Base-by-base conservation (phyloP, 352 stramenopile species). In the Pythium dissotocum region DNA sequence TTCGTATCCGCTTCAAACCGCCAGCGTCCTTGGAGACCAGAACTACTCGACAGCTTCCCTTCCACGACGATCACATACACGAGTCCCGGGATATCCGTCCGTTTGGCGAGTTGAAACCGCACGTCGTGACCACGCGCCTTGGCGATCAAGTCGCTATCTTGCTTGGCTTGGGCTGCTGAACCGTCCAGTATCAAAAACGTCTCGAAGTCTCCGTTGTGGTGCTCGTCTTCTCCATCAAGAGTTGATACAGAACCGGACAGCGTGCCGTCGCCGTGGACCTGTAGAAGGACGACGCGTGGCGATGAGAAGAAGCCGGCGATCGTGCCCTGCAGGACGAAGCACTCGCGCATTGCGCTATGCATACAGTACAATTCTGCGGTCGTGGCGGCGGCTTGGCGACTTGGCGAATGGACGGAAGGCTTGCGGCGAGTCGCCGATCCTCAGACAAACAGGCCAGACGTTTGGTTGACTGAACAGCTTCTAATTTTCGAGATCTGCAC, bases 81-180 rank as follows among this genome's bases (percentile, higher is more conserved):
- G 21, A 62, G 7, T 7, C 56, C 56, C 8, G 56, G 56, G 6
- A 62, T 16, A 36, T 53, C 56, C 24, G 56, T 30, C 7, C 21
- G 56, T 12, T 62, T 62, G 21, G 36, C 14, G 36, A 62, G 13
- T 24, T 62, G 56, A 16, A 62, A 62, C 36, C 12, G 52, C 26
- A 58, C 52, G 52, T 58, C n/a, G 4, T 54, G 28, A 6, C 9
- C 16, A 13, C 58, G 14, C 12, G 33, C 28, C 24, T 54, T 61
- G 40, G 56, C 46, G 65, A 36, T n/a, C 28, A 1, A 26, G 18
- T 55, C n/a, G n/a, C n/a, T n/a, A n/a, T 55, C 26, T 32, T 33
- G 21, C 7, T 33, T 55, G 4, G 28, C 10, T 55, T 55, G 16
- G 5, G 9, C 48, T 35, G 48, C 18, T 1, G 48, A 16, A 21